A percentile compares a stretch with the other conserved stretches of the same genome.
Evolutionary conservation across 306 rosid genomes (phyloP).

Genomic region (Dalbergia cochinchinensis): DNA sequence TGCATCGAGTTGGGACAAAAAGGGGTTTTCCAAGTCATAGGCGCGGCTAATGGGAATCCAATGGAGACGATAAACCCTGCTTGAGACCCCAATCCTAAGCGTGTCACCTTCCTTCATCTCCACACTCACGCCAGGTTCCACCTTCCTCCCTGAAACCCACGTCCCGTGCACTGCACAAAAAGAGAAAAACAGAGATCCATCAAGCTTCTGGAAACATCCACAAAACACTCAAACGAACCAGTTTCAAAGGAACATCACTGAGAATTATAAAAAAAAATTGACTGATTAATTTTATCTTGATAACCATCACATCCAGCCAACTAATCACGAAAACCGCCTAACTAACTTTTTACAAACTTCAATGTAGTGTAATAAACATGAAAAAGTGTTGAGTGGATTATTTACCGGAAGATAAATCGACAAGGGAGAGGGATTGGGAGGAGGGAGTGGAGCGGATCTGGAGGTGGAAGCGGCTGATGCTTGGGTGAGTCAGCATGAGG

Average conservation of each 20-base stretch:
- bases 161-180: slow-evolving; percentile 74
- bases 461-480: slow-evolving; percentile 88
- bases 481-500: slow-evolving; percentile 78
- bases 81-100: slow-evolving; percentile 70
- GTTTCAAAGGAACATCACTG: not conserved
- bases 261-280: not conserved
- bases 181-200: not conserved
- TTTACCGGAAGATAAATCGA: slow-evolving; percentile 74
- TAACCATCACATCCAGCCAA: too few relatives aligned
- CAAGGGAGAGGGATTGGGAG: slow-evolving; percentile 53
- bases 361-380: too few relatives aligned
- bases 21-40: slow-evolving; percentile 60
- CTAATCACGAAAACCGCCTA: too few relatives aligned
- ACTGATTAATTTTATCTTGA: too few relatives aligned
- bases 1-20: slow-evolving; percentile 43
- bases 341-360: too few relatives aligned
- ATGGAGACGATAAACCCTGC: slow-evolving; percentile 69
- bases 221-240: not conserved
- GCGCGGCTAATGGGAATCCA: slow-evolving; percentile 77
- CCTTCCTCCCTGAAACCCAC: slow-evolving; percentile 73
- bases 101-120: slow-evolving; percentile 71
- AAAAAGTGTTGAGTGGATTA: too few relatives aligned
- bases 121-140: slow-evolving; percentile 59
- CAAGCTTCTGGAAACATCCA: not conserved
- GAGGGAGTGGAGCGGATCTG: slow-evolving; percentile 64